Evolutionary conservation across 1,139 yeast species (phyloP).

Genomic region (Debaryomyces udenii): DNA sequence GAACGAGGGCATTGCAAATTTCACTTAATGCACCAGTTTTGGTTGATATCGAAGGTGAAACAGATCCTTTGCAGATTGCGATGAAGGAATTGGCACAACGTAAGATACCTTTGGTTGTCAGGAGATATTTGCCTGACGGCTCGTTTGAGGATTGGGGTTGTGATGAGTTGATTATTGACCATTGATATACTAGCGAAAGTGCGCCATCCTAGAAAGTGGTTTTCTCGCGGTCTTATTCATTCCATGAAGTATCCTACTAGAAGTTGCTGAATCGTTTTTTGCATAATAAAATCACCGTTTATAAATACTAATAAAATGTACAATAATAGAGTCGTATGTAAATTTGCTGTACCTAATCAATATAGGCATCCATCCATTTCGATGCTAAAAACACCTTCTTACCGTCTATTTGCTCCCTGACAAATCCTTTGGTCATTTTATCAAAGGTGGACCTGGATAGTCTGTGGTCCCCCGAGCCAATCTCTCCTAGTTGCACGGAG

Average conservation of each 20-base stretch:
- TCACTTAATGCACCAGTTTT: conserved; percentile 98
- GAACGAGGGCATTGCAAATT: conserved; percentile 94
- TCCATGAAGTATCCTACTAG: conserved; percentile 4
- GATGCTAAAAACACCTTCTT: conserved; percentile 56
- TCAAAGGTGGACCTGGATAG: conserved; percentile 56
- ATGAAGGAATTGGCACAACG: conserved; percentile 95
- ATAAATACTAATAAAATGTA: conserved; percentile 9
- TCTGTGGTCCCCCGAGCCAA: conserved; percentile 53
- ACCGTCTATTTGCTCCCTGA: conserved; percentile 60
- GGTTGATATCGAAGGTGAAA: conserved; percentile 97
- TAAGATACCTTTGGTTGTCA: conserved; percentile 90
- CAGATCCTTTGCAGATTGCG: conserved; percentile 98
- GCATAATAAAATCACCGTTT: conserved; percentile 5
- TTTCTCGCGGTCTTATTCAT: conserved; percentile 1
- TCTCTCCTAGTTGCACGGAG: conserved; percentile 46
- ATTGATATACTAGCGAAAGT: background rate
- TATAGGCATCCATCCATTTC: conserved; percentile 61
- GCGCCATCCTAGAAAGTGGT: background rate
- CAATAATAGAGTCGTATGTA: conserved; percentile 6
- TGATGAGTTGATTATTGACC: conserved; percentile 90
- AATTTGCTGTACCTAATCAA: conserved; percentile 29
- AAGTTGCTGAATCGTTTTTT: conserved; percentile 6
- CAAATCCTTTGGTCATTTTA: conserved; percentile 56
- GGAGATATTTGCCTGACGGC: conserved; percentile 97
- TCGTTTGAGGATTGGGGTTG: conserved; percentile 99